Evolutionary conservation across 73 alveolate genomes (phyloP), one percentile per base, ranked within the genome.

Genomic region (Paramecium caudatum): DNA sequence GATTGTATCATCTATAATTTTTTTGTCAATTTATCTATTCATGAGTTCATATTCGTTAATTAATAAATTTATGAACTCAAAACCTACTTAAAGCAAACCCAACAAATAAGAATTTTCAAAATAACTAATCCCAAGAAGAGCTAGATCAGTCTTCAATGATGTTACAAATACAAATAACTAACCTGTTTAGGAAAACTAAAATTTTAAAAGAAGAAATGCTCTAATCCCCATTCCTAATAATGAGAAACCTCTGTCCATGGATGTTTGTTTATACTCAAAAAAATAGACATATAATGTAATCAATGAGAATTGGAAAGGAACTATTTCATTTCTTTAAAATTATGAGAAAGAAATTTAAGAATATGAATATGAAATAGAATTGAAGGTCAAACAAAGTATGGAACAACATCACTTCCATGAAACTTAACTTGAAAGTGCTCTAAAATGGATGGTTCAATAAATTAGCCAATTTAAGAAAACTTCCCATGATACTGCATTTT

Each of bases 31-130:
- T 15, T 49, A 10, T 9, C 36, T 1, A 49, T 49, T 49, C 3
- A 15, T 5, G 10, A 21, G 70, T 6, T 15, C 36, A 49, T 19
- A 23, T 23, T 9, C 80, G 45, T 55, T 55, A 55, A 55, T 55
- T 55, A 55, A 27, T 55, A 19, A 55, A 12, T 23, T 19, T 55
- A 55, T 55, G 80, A 55, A 55, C 80, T 55, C 23, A 55, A 55
- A 55, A 55, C 9, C 0, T 19, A 27, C 30, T 55, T 55, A 55
- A 55, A 23, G 27, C 8, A 55, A 55, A 55, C 80, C 23, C 46
- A 23, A 55, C 45, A 55, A 19, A 55, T 25, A 25, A 1, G 78
- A 55, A 21, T 55, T 2, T 9, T 1, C 9, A 16, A 1, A 55
- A 23, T 15, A 55, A 16, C 39, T 55, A 8, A 15, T 55, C 2